A percentile compares a stretch with the other conserved stretches of the same genome.
phyloP scores from a whole-genome alignment of 192 early-diverging fungal genomes.

The Backusella australiensis region DNA sequence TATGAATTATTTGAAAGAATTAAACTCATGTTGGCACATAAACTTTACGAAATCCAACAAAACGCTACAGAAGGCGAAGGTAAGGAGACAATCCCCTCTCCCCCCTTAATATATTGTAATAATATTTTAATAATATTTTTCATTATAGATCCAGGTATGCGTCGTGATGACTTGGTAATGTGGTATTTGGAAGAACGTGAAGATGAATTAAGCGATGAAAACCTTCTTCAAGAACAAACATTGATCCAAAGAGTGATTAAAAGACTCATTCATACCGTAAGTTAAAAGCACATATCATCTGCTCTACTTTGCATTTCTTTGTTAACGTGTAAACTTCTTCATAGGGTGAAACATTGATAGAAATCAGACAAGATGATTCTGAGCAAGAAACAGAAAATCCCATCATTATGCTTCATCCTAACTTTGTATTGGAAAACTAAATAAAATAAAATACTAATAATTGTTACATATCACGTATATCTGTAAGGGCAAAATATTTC shows the following conservation, averaged over 20 bases:
- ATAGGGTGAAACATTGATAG: slow-evolving; percentile 26
- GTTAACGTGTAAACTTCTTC: not conserved
- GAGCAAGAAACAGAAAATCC: slow-evolving; percentile 16
- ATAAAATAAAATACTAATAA: slow-evolving; percentile 9
- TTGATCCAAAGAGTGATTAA: slow-evolving; percentile 67
- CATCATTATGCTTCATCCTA: slow-evolving; percentile 33
- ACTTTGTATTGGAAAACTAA: slow-evolving; percentile 14
- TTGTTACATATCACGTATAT: not conserved
- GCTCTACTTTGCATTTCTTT: not conserved
- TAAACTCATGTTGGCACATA: slow-evolving; percentile 48
- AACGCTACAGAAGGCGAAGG: slow-evolving; percentile 9
- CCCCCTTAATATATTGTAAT: not conserved
- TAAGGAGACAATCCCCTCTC: not conserved
- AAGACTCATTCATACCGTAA: slow-evolving; percentile 62
- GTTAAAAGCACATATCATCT: not conserved
- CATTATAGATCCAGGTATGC: slow-evolving; percentile 39
- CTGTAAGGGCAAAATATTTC: not conserved
- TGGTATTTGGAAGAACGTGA: slow-evolving; percentile 76
- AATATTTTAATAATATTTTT: not conserved
- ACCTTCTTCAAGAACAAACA: slow-evolving; percentile 55
- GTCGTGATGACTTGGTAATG: slow-evolving; percentile 56
- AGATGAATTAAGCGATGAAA: slow-evolving; percentile 58
- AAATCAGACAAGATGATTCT: slow-evolving; percentile 20
- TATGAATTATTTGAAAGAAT: slow-evolving; percentile 57
- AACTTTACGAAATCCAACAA: slow-evolving; percentile 40